Percentiles rank a stretch among this genome's conserved stretches.
phyloP scores from a whole-genome alignment of 495 filamentous ascomycete genomes.

The Penicillium diatomitis region DNA sequence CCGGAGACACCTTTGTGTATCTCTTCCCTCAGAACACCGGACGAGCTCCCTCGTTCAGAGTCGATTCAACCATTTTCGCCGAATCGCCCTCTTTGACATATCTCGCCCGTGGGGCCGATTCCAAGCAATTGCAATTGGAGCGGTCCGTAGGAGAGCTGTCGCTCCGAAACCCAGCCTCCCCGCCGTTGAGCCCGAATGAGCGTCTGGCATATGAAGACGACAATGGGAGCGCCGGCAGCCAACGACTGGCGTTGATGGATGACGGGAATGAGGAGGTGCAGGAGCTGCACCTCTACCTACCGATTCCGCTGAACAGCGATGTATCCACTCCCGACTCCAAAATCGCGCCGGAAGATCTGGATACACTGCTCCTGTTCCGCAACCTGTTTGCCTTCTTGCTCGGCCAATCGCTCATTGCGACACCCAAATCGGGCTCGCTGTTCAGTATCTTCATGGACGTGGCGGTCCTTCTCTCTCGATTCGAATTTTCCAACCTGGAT shows the following conservation, averaged over 20 bases:
- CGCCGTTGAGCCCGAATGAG: slow-evolving; percentile 28
- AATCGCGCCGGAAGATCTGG: slow-evolving; percentile 48
- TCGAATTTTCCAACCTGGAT: slow-evolving; percentile 72
- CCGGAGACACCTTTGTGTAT: slow-evolving; percentile 76
- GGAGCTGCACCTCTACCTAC: slow-evolving; percentile 65
- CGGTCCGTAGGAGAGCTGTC: slow-evolving; percentile 33
- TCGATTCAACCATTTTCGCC: slow-evolving; percentile 61
- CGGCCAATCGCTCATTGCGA: slow-evolving; percentile 72
- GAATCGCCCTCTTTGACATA: slow-evolving; percentile 61
- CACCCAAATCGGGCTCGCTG: slow-evolving; percentile 51
- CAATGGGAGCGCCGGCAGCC: slow-evolving; percentile 34
- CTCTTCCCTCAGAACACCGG: slow-evolving; percentile 60
- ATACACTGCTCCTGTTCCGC: slow-evolving; percentile 63
- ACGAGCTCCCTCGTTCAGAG: slow-evolving; percentile 65
- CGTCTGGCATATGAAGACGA: slow-evolving; percentile 29
- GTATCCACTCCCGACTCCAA: slow-evolving; percentile 29
- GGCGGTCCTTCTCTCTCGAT: slow-evolving; percentile 56
- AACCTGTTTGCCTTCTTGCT: slow-evolving; percentile 89
- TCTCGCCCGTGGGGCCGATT: slow-evolving; percentile 55
- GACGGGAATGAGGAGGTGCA: slow-evolving; percentile 32
- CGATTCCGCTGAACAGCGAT: slow-evolving; percentile 45
- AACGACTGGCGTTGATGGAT: slow-evolving; percentile 33
- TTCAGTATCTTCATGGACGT: slow-evolving; percentile 71
- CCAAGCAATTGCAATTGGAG: slow-evolving; percentile 28
- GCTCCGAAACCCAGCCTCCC: slow-evolving; percentile 32